A percentile compares a stretch with the other conserved stretches of the same genome.
Conservation (phyloP, 1,284 basidiomycete species). For the Malassezia equina region DNA sequence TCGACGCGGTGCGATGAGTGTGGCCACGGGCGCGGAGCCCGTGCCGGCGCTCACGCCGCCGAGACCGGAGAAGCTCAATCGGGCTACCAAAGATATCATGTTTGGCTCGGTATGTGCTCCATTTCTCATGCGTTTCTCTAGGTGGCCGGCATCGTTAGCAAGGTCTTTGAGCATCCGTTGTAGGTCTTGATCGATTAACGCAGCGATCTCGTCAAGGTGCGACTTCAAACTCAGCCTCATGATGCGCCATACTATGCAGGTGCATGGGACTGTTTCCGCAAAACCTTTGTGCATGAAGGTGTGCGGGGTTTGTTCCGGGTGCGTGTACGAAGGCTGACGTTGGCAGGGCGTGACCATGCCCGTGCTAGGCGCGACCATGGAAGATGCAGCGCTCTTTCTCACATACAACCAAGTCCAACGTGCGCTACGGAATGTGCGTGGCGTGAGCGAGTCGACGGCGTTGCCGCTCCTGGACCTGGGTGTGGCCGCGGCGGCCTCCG, state of each 20-base stretch:
- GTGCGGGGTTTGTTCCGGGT: conserved; percentile 38
- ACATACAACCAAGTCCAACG: conserved; percentile 74
- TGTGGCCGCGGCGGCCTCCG: conserved; percentile 68
- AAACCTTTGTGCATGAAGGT: conserved; percentile 34
- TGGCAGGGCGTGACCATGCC: conserved; percentile 73
- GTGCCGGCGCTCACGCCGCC: background rate
- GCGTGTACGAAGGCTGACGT: background rate
- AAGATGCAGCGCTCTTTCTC: conserved; percentile 79
- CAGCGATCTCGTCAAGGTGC: conserved; percentile 43
- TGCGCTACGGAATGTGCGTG: conserved; percentile 51
- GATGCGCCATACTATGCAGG: conserved; percentile 29
- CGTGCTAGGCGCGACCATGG: conserved; percentile 75
- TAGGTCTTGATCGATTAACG: conserved; percentile 3
- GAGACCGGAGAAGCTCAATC: conserved; percentile 22
- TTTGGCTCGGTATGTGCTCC: conserved; percentile 30
- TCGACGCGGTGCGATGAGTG: background rate
- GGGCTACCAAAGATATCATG: conserved; percentile 39
- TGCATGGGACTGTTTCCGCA: conserved; percentile 39
- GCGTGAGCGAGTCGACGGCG: conserved; percentile 26
- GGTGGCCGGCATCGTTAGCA: conserved; percentile 42
- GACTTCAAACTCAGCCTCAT: conserved; percentile 42
- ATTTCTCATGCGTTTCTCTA: background rate
- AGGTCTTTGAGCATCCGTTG: conserved; percentile 46
- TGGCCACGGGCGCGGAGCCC: background rate
- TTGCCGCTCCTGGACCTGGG: conserved; percentile 57